Conservation (phyloP, 106 monocot genomes). For the Acorus calamus region DNA sequence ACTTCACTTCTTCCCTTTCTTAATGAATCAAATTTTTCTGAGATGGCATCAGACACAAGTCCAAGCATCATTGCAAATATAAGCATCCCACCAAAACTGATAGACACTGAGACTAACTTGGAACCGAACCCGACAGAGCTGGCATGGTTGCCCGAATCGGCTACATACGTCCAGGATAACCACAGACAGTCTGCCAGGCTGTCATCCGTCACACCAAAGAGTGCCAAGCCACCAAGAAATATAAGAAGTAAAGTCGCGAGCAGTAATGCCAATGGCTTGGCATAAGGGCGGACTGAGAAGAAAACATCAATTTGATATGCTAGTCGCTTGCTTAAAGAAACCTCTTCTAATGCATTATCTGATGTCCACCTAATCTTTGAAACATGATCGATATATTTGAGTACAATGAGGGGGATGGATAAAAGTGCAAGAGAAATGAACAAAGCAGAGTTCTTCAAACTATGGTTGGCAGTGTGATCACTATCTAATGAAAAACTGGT, state of each 20-base stretch:
- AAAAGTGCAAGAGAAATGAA: slow-evolving; percentile 39
- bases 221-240: slow-evolving; percentile 61
- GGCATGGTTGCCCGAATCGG: slow-evolving; percentile 72
- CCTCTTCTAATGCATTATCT: slow-evolving; percentile 37
- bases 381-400: slow-evolving; percentile 42
- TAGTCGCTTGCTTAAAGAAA: slow-evolving; percentile 54
- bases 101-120: slow-evolving; percentile 55
- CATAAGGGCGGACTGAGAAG: slow-evolving; percentile 51
- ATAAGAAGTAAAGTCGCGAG: slow-evolving; percentile 58
- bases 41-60: slow-evolving; percentile 64
- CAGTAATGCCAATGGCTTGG: slow-evolving; percentile 52
- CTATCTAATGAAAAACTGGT: slow-evolving; percentile 4
- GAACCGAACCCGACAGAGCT: slow-evolving; percentile 49
- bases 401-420: slow-evolving; percentile 34
- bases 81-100: slow-evolving; percentile 71
- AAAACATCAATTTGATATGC: slow-evolving; percentile 58
- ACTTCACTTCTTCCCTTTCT: slow-evolving; percentile 78
- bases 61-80: slow-evolving; percentile 88
- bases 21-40: slow-evolving; percentile 70
- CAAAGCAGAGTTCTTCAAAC: slow-evolving; percentile 35
- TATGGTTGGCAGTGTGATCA: slow-evolving; percentile 10
- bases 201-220: slow-evolving; percentile 65
- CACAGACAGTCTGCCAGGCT: slow-evolving; percentile 49
- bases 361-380: slow-evolving; percentile 33
- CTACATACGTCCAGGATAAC: slow-evolving; percentile 67